Conservation (phyloP, 768 basidiomycete genomes). For the Neoboletus brunneissimus region DNA sequence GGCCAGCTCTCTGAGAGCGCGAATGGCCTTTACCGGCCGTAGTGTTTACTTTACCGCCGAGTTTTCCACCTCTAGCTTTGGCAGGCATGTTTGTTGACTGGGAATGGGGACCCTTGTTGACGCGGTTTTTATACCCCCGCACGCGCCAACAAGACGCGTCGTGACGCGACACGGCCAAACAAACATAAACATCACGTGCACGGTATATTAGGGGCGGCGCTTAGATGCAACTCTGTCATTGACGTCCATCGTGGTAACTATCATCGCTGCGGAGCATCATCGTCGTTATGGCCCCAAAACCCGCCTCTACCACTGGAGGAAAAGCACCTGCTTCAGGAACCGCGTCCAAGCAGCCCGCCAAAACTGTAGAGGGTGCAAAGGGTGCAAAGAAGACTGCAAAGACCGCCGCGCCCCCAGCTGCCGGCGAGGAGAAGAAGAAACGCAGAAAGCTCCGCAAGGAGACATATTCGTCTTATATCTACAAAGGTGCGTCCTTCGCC, state of each 20-base stretch:
- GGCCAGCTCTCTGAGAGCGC: conserved; percentile 72
- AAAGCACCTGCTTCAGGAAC: conserved; percentile 62
- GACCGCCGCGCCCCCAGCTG: conserved; percentile 49
- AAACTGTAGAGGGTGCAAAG: conserved; percentile 53
- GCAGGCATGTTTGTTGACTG: conserved; percentile 24
- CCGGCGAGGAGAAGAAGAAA: conserved; percentile 83
- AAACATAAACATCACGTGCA: conserved; percentile 32
- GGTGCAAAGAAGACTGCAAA: conserved; percentile 76
- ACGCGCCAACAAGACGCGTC: conserved; percentile 39
- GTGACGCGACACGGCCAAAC: conserved; percentile 33
- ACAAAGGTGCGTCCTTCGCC: conserved; percentile 59
- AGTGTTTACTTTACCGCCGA: conserved; percentile 51
- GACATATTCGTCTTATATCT: conserved; percentile 92
- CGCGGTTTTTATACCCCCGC: conserved; percentile 23
- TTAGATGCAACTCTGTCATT: not conserved
- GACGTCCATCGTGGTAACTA: conserved; percentile 20
- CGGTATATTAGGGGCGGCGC: conserved; percentile 35
- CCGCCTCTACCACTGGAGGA: conserved; percentile 64
- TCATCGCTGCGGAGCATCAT: not conserved
- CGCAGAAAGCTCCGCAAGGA: conserved; percentile 84
- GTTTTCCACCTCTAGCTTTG: conserved; percentile 33
- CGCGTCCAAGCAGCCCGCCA: conserved; percentile 64
- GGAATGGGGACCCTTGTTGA: not conserved
- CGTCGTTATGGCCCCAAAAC: conserved; percentile 51
- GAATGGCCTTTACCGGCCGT: conserved; percentile 52